phyloP scores from a whole-genome alignment of 2,329 filamentous ascomycete species.

The Coniosporium tulheliwenetii region DNA sequence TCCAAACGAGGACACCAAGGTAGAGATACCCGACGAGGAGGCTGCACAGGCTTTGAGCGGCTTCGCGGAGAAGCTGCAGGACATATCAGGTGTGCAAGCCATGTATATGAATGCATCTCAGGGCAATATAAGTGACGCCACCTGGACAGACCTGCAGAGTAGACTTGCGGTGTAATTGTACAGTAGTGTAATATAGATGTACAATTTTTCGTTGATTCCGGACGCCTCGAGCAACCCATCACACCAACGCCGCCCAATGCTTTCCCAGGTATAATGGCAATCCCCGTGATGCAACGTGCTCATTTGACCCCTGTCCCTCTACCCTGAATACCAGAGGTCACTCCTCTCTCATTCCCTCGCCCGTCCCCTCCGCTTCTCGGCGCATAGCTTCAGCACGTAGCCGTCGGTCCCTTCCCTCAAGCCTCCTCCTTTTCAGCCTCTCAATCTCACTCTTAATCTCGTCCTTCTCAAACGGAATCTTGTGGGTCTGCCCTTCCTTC shows the following conservation, averaged over 20 bases:
- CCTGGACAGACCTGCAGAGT: slow-evolving; percentile 21
- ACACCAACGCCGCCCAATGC: too few species aligned
- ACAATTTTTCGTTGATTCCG: too few species aligned
- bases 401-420: slow-evolving; percentile 31
- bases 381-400: slow-evolving; percentile 19
- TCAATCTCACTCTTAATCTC: slow-evolving; percentile 74
- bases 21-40: slow-evolving; percentile 42
- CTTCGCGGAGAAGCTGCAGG: slow-evolving; percentile 45
- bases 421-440: slow-evolving; percentile 41
- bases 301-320: too few species aligned
- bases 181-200: background rate
- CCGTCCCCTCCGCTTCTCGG: too few species aligned
- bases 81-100: slow-evolving; percentile 58
- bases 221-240: too few species aligned
- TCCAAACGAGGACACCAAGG: slow-evolving; percentile 64
- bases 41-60: slow-evolving; percentile 41
- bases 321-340: too few species aligned
- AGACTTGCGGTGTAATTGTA: slow-evolving; percentile 17
- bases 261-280: too few species aligned
- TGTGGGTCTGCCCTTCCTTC: slow-evolving; percentile 59
- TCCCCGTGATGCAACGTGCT: too few species aligned
- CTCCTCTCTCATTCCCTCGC: too few species aligned
- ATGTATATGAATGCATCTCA: slow-evolving; percentile 55
- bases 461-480: slow-evolving; percentile 59
- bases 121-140: slow-evolving; percentile 19